A percentile compares a stretch with the other conserved stretches of the same genome.
These are phyloP conservation scores for Solanum bulbocastanum DNA, from an alignment of 257 asterid genomes.

Conservation along the genomic window DNA sequence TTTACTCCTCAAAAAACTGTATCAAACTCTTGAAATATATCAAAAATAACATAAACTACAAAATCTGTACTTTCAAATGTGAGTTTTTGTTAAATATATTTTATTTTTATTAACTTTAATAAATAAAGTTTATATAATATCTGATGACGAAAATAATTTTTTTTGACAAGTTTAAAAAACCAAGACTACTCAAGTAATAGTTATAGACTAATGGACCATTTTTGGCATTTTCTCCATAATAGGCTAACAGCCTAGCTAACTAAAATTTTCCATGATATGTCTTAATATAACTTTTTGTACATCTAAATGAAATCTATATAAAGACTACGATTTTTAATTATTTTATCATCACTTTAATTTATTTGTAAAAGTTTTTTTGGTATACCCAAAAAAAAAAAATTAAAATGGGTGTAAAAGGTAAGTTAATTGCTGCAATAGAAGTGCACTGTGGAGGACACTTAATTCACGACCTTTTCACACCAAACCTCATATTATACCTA, in stretches of 20 bases:
- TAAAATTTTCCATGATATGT: background rate
- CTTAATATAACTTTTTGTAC: no score
- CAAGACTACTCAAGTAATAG: background rate
- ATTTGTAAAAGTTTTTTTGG: background rate
- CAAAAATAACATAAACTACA: background rate
- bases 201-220: background rate
- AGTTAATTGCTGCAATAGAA: background rate
- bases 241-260: background rate
- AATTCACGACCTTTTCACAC: background rate
- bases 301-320: background rate
- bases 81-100: background rate
- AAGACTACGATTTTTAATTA: background rate
- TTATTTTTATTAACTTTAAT: no score
- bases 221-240: background rate
- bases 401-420: background rate
- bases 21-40: no score
- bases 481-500: background rate
- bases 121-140: no score
- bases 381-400: background rate
- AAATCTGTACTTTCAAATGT: background rate
- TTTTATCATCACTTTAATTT: background rate
- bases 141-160: no score
- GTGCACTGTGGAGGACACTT: background rate
- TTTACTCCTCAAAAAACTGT: no score
- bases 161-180: background rate